Conservation (phyloP, 2,329 filamentous ascomycete species). For the Westerdykella ornata region DNA sequence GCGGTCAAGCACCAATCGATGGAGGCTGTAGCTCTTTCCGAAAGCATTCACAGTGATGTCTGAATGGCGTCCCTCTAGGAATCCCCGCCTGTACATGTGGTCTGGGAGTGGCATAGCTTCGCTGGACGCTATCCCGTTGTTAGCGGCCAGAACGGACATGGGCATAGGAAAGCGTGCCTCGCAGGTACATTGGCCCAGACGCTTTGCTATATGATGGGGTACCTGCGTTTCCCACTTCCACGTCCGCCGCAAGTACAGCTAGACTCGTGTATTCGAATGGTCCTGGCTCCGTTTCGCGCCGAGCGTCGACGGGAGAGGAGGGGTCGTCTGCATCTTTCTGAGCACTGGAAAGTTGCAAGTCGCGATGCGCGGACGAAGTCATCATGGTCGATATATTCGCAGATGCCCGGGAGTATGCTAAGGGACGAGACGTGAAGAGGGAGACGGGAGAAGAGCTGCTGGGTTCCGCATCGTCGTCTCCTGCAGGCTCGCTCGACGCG, state of each 20-base stretch:
- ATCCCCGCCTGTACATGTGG: slow-evolving; percentile 48
- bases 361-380: slow-evolving; percentile 15
- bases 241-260: no score
- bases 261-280: slow-evolving; percentile 22
- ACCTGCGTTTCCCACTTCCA: slow-evolving; percentile 7
- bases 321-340: slow-evolving; percentile 48
- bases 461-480: slow-evolving; percentile 8
- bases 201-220: slow-evolving; percentile 38
- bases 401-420: no score
- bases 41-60: slow-evolving; percentile 51
- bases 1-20: slow-evolving; percentile 50
- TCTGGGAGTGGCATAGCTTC: slow-evolving; percentile 43
- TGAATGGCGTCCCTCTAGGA: slow-evolving; percentile 48
- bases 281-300: no score
- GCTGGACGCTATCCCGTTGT: slow-evolving; percentile 21
- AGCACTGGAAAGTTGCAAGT: slow-evolving; percentile 30
- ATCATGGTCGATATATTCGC: no score
- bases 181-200: slow-evolving; percentile 29
- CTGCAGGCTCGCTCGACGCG: background rate
- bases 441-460: slow-evolving; percentile 16
- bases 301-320: slow-evolving; percentile 32
- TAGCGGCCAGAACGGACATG: slow-evolving; percentile 6
- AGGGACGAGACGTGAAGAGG: slow-evolving; percentile 14
- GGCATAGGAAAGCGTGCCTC: slow-evolving; percentile 15
- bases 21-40: slow-evolving; percentile 46